Evolutionary conservation across 2,329 filamentous ascomycete genomes (phyloP).

Genomic region (Domatiomyces catenatus): DNA sequence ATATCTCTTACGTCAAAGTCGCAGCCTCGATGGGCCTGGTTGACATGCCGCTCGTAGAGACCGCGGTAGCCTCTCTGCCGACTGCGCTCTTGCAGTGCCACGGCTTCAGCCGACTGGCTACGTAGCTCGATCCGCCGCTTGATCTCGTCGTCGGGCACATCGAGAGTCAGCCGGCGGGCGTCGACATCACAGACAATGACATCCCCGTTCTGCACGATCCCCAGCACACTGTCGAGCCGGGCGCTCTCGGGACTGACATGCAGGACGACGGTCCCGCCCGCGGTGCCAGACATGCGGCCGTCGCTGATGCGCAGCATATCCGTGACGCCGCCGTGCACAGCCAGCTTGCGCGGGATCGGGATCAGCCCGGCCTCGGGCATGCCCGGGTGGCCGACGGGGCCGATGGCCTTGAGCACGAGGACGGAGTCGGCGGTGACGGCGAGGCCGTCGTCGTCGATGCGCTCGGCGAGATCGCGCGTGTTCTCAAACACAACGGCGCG

Average conservation of each 20-base stretch:
- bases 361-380: conserved; percentile 40
- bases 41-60: conserved; percentile 29
- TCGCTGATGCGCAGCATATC: conserved; percentile 41
- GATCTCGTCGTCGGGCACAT: conserved; percentile 29
- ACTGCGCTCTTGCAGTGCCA: conserved; percentile 17
- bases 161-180: conserved; percentile 26
- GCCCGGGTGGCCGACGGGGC: conserved; percentile 36
- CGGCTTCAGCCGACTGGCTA: conserved; percentile 1
- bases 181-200: conserved; percentile 33
- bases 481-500: conserved; percentile 35
- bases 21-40: conserved; percentile 27
- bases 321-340: conserved; percentile 31
- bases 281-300: conserved; percentile 41
- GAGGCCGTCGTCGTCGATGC: conserved; percentile 33
- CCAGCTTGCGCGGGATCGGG: conserved; percentile 36
- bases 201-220: conserved; percentile 35
- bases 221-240: conserved; percentile 32
- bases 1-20: conserved; percentile 21
- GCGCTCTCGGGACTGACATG: conserved; percentile 40
- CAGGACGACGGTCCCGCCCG: conserved; percentile 39
- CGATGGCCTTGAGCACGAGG: conserved; percentile 35
- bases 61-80: conserved; percentile 25
- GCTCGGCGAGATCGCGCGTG: conserved; percentile 29
- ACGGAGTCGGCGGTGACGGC: conserved; percentile 31
- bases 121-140: conserved; percentile 22